Conservation (phyloP, 2,329 filamentous ascomycete genomes). For the Scedosporium dehoogii region DNA sequence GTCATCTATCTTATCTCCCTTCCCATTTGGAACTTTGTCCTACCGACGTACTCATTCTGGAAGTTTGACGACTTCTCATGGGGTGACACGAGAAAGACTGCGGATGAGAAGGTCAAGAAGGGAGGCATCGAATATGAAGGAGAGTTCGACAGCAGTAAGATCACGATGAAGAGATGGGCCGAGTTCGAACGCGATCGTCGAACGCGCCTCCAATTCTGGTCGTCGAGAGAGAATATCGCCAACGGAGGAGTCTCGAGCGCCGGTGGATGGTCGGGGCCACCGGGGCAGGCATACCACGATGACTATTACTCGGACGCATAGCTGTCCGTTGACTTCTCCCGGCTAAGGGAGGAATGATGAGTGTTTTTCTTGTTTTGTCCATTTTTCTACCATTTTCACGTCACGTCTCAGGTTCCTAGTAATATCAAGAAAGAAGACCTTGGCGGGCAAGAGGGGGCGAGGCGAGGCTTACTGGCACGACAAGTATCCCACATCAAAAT, state of each 20-base stretch:
- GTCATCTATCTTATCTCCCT: slow-evolving; percentile 86
- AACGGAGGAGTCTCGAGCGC: slow-evolving; percentile 18
- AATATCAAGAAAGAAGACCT: not conserved
- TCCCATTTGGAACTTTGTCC: slow-evolving; percentile 94
- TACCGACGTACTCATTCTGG: slow-evolving; percentile 94
- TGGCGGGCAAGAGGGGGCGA: not conserved
- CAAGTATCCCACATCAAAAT: not conserved
- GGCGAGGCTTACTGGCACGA: not conserved
- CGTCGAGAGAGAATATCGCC: slow-evolving; percentile 40
- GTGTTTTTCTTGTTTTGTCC: slow-evolving; percentile 2
- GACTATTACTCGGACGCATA: slow-evolving; percentile 46
- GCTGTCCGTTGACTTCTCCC: slow-evolving; percentile 9
- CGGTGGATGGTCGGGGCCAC: slow-evolving; percentile 29
- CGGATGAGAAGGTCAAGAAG: slow-evolving; percentile 81
- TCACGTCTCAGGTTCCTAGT: not conserved
- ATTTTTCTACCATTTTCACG: not conserved
- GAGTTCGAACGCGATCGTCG: slow-evolving; percentile 75
- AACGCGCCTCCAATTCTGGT: slow-evolving; percentile 39
- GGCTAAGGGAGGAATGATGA: not conserved
- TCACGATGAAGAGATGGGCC: slow-evolving; percentile 98
- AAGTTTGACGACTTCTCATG: slow-evolving; percentile 99
- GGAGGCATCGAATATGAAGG: slow-evolving; percentile 80
- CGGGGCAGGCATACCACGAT: slow-evolving; percentile 38
- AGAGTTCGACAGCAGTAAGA: slow-evolving; percentile 97
- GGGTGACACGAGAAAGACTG: slow-evolving; percentile 95